These are phyloP conservation scores for Pseudognaphalium luteoalbum DNA, from an alignment of 129 eudicot species.

Conservation along the genomic window DNA sequence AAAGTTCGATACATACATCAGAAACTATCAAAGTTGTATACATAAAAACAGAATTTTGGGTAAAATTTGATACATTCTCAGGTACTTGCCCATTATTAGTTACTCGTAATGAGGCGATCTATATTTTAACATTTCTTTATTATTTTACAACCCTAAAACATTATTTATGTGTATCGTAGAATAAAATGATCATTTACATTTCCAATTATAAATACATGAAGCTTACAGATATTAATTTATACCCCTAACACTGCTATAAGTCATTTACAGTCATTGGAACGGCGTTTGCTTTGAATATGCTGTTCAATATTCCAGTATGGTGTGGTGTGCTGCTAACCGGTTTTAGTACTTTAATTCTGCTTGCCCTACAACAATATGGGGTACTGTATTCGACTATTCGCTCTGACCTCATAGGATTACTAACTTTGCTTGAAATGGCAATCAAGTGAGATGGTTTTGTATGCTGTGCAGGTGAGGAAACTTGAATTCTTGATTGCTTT, in stretches of 20 bases:
- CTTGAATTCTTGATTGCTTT: constrained; percentile 87
- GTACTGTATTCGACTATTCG: constrained; percentile 38
- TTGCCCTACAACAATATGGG: constrained; percentile 96
- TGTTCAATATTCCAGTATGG: constrained; percentile 89
- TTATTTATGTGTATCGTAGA: neutral
- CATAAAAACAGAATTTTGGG: neutral
- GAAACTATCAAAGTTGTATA: neutral
- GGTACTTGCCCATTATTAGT: neutral
- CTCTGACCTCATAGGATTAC: neutral
- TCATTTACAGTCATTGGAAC: constrained; percentile 78
- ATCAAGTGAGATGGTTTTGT: constrained; percentile 10
- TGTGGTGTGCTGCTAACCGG: constrained; percentile 94
- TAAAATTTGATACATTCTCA: no score
- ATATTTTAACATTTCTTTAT: neutral
- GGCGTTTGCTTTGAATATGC: constrained; percentile 97
- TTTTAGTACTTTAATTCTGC: constrained; percentile 78
- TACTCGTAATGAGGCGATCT: neutral
- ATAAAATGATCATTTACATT: neutral
- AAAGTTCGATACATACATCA: neutral
- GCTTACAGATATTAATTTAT: neutral
- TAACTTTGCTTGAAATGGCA: neutral
- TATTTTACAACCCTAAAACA: neutral
- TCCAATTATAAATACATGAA: neutral
- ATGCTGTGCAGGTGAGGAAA: constrained; percentile 77
- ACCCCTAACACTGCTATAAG: neutral